Percentiles rank a stretch among this genome's conserved stretches.
These are phyloP conservation scores for Phyllosticta capitalensis DNA, from an alignment of 2,329 filamentous ascomycete genomes.

Conservation along the genomic window DNA sequence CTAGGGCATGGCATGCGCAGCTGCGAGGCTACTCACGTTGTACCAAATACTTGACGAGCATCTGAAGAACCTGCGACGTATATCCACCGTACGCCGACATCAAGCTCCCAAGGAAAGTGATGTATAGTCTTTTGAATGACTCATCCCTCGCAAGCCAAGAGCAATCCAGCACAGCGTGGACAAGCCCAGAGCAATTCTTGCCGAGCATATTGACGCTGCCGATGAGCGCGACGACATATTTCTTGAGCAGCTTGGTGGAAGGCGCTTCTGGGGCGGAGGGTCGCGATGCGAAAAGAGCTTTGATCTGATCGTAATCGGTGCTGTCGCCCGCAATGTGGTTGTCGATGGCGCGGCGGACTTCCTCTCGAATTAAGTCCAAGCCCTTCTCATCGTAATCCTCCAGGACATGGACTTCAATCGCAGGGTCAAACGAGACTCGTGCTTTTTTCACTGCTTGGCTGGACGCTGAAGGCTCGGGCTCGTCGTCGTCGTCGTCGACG, in stretches of 20 bases:
- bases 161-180: conserved; percentile 48
- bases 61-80: conserved; percentile 62
- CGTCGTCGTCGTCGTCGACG: conserved; percentile 22
- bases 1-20: neutral
- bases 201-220: conserved; percentile 47
- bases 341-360: conserved; percentile 50
- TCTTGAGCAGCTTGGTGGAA: conserved; percentile 42
- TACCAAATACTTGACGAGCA: conserved; percentile 71
- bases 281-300: conserved; percentile 41
- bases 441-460: conserved; percentile 33
- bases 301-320: conserved; percentile 47
- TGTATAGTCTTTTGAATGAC: conserved; percentile 47
- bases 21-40: conserved; percentile 33
- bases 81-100: conserved; percentile 77
- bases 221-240: conserved; percentile 50
- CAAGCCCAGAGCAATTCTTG: conserved; percentile 47
- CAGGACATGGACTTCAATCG: conserved; percentile 37
- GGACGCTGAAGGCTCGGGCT: conserved; percentile 14
- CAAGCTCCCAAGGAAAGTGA: conserved; percentile 51
- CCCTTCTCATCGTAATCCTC: conserved; percentile 43
- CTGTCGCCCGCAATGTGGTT: conserved; percentile 45
- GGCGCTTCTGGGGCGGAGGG: conserved; percentile 41
- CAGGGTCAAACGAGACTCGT: conserved; percentile 40
- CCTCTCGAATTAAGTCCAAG: conserved; percentile 49
- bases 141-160: conserved; percentile 55